Evolutionary conservation across 1,284 basidiomycete genomes (phyloP).

Genomic region (Taiwanofungus camphoratus): DNA sequence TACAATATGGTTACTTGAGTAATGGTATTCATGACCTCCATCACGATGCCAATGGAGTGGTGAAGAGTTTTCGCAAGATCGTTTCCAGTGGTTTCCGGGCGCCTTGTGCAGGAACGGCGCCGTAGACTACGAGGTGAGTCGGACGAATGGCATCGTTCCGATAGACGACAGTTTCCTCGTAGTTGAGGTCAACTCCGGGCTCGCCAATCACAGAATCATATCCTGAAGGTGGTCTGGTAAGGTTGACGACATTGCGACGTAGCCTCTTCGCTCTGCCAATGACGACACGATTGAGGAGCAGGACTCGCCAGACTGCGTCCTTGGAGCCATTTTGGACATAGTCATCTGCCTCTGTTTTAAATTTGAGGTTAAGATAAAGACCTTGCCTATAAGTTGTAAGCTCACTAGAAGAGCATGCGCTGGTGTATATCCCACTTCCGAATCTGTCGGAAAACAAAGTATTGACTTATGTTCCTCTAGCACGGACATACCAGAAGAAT

Average conservation of each 20-base stretch:
- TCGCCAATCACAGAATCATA: slow-evolving; percentile 25
- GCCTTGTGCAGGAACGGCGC: slow-evolving; percentile 1
- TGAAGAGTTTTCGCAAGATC: slow-evolving; percentile 7
- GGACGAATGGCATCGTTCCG: slow-evolving; percentile 18
- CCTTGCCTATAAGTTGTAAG: slow-evolving; percentile 5
- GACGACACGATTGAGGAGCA: slow-evolving; percentile 54
- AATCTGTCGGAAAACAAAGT: slow-evolving; percentile 34
- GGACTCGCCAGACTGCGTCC: slow-evolving; percentile 35
- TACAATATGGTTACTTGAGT: background rate
- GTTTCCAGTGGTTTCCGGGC: background rate
- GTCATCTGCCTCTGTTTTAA: slow-evolving; percentile 51
- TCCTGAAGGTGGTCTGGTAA: slow-evolving; percentile 33
- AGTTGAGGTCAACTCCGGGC: slow-evolving; percentile 22
- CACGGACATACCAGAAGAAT: slow-evolving; percentile 1
- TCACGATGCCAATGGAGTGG: slow-evolving; percentile 2
- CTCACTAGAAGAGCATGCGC: slow-evolving; percentile 54
- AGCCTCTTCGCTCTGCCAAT: slow-evolving; percentile 48
- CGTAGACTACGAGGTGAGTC: slow-evolving; percentile 15
- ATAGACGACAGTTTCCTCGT: slow-evolving; percentile 25
- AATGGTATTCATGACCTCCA: background rate
- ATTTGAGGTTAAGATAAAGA: no score
- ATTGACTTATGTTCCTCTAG: background rate
- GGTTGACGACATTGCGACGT: slow-evolving; percentile 37
- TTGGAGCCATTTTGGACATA: slow-evolving; percentile 39
- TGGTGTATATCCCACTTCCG: slow-evolving; percentile 57